Evolutionary conservation across 139 green algal genomes (phyloP).

Genomic region (Asterochloris sp.): DNA sequence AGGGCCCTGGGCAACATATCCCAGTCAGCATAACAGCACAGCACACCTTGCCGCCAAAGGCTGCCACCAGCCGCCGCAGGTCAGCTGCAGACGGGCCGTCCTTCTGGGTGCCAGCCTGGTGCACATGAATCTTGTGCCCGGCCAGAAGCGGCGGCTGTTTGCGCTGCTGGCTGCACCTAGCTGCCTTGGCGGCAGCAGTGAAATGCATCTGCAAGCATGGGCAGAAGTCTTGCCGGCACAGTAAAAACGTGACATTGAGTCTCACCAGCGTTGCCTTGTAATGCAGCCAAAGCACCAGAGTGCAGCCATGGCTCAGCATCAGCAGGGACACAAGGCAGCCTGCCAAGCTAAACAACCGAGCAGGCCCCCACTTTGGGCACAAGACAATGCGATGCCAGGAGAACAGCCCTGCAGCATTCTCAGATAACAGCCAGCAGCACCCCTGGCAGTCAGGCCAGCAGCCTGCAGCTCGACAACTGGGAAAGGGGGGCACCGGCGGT

Average conservation of each 20-base stretch:
- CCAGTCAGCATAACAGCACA: background rate
- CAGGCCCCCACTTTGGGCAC: too few relatives aligned
- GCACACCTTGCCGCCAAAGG: conserved; percentile 13
- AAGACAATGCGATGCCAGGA: background rate
- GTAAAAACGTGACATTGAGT: background rate
- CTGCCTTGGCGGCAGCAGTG: background rate
- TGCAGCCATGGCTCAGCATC: background rate
- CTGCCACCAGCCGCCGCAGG: background rate
- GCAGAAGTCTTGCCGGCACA: too few relatives aligned
- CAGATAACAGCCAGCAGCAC: background rate
- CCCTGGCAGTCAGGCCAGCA: background rate
- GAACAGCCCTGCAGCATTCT: background rate
- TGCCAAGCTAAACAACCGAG: background rate
- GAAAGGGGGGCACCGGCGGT: background rate
- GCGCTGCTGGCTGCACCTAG: background rate
- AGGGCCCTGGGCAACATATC: background rate
- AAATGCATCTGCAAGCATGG: background rate
- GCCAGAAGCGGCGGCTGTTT: background rate
- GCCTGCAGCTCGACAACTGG: background rate
- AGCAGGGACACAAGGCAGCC: background rate
- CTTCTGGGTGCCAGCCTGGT: background rate
- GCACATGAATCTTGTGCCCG: conserved; percentile 1
- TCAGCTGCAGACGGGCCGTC: background rate
- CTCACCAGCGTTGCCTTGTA: background rate
- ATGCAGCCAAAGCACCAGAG: background rate